phyloP scores from a whole-genome alignment of 106 monocot genomes.

The Dendrobium officinale region DNA sequence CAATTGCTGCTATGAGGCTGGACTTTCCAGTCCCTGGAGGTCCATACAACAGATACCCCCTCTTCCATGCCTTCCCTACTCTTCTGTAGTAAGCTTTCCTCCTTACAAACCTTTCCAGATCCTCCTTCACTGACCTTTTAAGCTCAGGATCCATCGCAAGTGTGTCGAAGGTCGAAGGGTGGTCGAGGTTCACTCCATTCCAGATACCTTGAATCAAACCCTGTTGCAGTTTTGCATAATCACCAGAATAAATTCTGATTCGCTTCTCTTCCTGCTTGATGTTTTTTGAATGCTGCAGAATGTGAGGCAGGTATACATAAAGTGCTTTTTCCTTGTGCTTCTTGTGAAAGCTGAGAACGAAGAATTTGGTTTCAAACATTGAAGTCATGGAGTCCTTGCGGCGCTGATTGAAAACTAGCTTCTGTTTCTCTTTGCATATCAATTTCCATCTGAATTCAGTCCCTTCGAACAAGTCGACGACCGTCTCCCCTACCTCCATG shows the following conservation, averaged over 20 bases:
- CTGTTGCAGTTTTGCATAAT: not conserved
- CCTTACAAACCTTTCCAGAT: conserved; percentile 18
- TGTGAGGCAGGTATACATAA: conserved; percentile 15
- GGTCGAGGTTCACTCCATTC: conserved; percentile 3
- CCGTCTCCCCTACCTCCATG: not conserved
- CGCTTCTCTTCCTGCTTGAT: conserved; percentile 2
- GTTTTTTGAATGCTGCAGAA: conserved; percentile 1
- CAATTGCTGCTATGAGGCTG: conserved; percentile 29
- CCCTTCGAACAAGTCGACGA: not conserved
- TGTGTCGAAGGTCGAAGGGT: conserved; percentile 31
- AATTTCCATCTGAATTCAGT: conserved; percentile 6
- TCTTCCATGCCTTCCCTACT: conserved; percentile 32
- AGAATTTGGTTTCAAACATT: not conserved
- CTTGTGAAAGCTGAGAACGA: conserved; percentile 13
- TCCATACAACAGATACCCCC: conserved; percentile 28
- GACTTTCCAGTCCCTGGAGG: conserved; percentile 40
- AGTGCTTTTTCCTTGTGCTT: conserved; percentile 16
- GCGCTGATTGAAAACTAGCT: not conserved
- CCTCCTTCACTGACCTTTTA: conserved; percentile 16
- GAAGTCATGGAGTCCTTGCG: not conserved
- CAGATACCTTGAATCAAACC: not conserved
- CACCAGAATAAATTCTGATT: conserved; percentile 11
- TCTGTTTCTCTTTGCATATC: not conserved
- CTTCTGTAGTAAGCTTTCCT: conserved; percentile 19
- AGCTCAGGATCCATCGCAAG: conserved; percentile 23